Evolutionary conservation across 2,329 filamentous ascomycete species (phyloP).

Genomic region (Monosporascus sp.): DNA sequence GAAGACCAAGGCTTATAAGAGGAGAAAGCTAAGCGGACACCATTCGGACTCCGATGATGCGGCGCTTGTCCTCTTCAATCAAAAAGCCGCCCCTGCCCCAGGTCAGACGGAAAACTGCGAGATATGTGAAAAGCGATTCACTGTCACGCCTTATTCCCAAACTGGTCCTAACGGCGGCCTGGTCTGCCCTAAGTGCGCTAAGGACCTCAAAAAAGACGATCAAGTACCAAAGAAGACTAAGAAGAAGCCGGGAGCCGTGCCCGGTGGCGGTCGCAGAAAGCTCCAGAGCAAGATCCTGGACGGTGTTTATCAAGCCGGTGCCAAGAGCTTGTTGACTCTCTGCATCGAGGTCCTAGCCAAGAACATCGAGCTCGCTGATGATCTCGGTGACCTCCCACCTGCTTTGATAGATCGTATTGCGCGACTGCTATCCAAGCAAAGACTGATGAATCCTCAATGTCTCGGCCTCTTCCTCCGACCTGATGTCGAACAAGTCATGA

Average conservation of each 20-base stretch:
- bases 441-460: constrained; percentile 49
- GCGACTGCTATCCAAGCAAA: constrained; percentile 54
- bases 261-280: constrained; percentile 63
- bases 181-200: constrained; percentile 78
- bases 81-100: constrained; percentile 53
- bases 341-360: constrained; percentile 59
- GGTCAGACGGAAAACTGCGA: constrained; percentile 89
- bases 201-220: constrained; percentile 62
- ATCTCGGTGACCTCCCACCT: constrained; percentile 54
- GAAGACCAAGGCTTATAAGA: constrained; percentile 53
- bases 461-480: constrained; percentile 54
- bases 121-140: constrained; percentile 80
- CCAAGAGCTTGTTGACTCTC: constrained; percentile 61
- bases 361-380: constrained; percentile 58
- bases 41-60: constrained; percentile 42
- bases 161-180: constrained; percentile 77
- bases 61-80: constrained; percentile 42
- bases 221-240: constrained; percentile 54
- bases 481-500: constrained; percentile 42
- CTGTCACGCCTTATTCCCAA: constrained; percentile 84
- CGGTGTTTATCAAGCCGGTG: constrained; percentile 59
- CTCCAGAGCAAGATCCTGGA: constrained; percentile 81
- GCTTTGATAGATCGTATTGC: constrained; percentile 54
- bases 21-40: constrained; percentile 36
- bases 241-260: constrained; percentile 44